A percentile compares a stretch with the other conserved stretches of the same genome.
Conservation (phyloP, 345 rosid species). For the Kernera saxatilis region DNA sequence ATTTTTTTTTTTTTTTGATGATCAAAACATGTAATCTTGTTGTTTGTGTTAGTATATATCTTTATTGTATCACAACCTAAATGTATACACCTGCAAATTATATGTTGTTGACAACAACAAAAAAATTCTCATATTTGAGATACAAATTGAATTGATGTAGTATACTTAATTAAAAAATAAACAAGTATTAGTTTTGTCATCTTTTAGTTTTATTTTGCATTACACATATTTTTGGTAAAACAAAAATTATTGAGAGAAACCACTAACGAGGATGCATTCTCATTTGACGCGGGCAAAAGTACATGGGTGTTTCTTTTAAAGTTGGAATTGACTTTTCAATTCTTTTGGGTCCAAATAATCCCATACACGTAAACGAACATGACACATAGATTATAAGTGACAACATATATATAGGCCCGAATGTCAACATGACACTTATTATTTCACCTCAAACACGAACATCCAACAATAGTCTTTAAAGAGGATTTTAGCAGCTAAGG, state of each 20-base stretch:
- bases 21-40: no score
- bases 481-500: conserved; percentile 27
- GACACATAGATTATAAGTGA: neutral
- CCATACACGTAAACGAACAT: neutral
- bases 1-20: no score
- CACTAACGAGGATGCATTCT: neutral
- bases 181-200: no score
- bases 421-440: neutral
- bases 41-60: no score
- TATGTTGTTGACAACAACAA: no score
- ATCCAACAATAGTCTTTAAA: neutral
- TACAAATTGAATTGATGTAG: no score
- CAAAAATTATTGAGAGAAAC: neutral
- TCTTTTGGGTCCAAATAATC: neutral
- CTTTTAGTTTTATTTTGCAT: neutral
- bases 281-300: neutral
- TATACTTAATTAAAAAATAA: no score
- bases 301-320: neutral
- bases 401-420: neutral
- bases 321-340: neutral
- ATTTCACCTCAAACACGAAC: neutral
- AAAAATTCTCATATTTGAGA: no score
- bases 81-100: no score
- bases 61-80: no score
- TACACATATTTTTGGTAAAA: neutral